A percentile compares a stretch with the other conserved stretches of the same genome.
Conservation (phyloP, 176 grass and related monocot genomes). For the Bromus sterilis region DNA sequence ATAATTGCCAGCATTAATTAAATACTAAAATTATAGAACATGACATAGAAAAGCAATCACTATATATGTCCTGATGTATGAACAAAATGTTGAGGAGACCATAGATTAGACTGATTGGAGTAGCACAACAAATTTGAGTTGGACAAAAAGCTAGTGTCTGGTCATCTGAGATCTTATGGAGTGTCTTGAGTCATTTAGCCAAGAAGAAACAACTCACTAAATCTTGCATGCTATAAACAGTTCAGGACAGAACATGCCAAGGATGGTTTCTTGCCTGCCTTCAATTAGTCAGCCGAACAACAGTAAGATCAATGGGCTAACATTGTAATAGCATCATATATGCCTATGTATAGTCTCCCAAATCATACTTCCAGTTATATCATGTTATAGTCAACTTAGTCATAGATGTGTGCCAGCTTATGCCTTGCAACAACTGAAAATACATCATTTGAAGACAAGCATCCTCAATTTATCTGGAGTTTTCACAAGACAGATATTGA, state of each 20-base stretch:
- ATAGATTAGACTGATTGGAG: neutral
- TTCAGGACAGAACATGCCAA: neutral
- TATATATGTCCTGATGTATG: neutral
- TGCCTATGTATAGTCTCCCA: neutral
- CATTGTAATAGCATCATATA: neutral
- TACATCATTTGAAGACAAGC: neutral
- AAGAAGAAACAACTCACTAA: neutral
- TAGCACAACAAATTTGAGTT: neutral
- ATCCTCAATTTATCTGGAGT: neutral
- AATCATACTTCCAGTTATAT: neutral
- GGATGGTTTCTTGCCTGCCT: neutral
- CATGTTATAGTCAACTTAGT: neutral
- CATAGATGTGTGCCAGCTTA: neutral
- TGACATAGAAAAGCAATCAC: neutral
- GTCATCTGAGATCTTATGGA: neutral
- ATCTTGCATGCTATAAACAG: neutral
- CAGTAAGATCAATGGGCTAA: neutral
- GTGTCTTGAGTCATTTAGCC: neutral
- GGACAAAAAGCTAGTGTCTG: neutral
- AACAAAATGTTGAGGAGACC: neutral
- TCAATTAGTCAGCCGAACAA: neutral
- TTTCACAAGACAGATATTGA: neutral
- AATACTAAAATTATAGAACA: neutral
- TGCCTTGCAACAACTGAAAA: neutral
- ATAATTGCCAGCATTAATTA: neutral